Base-by-base conservation (phyloP, 805 yeast species). In the Hanseniaspora osmophila region DNA sequence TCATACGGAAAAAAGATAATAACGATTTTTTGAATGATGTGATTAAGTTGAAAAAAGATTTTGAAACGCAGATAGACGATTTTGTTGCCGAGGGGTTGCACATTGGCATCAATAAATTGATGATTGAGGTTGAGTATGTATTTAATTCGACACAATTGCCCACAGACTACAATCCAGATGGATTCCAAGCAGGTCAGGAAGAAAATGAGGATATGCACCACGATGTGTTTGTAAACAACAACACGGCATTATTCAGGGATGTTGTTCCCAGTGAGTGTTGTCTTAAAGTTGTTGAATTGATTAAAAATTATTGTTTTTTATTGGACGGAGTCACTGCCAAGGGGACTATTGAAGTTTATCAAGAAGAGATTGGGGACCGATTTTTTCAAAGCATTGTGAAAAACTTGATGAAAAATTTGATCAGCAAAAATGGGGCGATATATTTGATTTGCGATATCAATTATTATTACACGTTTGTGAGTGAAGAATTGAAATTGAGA, bases 81-180 rank as follows among this genome's bases (percentile, higher is more conserved):
- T 81, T 73, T 57, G 96, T 92, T 16, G 98, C 97, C 0, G 84
- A 83, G 55, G 98, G 98, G 0, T 69, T 92, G 30, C 88, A 86
- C 54, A 74, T 83, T n/a, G 95, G 96, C 38, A 86, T 92, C 32
- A 94, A 84, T 49, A 88, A 87, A 10, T 69, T 92, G 35, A 78
- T 87, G 62, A 81, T 76, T 52, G 95, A 90, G 57, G 76, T 88
- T 16, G 84, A 82, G 44, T 72, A 71, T 49, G 68, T 76, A 3
- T 76, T 72, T 50, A 66, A 70, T 37, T 71, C 78, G 0, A 64
- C 68, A 30, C 82, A 80, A 52, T 61, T 73, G 3, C 78, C 77
- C 6, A 66, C 73, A 7, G 88, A 80, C 52, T 87, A 74, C 60
- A 71, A 75, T 47, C 84, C 86, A 1, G 57, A 57, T 32, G 13